These are phyloP conservation scores for Albophoma yamanashiensis DNA, from an alignment of 2,329 filamentous ascomycete species.

Conservation along the genomic window DNA sequence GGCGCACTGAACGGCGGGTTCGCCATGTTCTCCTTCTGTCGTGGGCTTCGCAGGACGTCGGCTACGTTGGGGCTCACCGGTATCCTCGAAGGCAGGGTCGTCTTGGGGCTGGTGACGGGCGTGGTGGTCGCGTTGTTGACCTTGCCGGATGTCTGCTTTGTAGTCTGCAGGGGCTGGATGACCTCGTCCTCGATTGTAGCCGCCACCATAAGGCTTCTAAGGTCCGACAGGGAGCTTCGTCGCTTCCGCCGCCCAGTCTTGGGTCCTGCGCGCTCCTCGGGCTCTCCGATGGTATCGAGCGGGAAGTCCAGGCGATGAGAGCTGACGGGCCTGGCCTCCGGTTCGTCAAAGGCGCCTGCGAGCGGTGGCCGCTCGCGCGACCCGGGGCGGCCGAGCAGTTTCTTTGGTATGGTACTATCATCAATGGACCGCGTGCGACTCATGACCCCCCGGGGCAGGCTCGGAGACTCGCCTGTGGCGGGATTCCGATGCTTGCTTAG, in stretches of 20 bases:
- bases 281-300: slow-evolving; percentile 50
- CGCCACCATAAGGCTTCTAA: slow-evolving; percentile 58
- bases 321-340: slow-evolving; percentile 41
- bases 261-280: slow-evolving; percentile 26
- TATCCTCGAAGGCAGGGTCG: slow-evolving; percentile 37
- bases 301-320: slow-evolving; percentile 45
- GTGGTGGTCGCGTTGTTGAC: slow-evolving; percentile 30
- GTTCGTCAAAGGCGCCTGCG: slow-evolving; percentile 51
- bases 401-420: slow-evolving; percentile 42
- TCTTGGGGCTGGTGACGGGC: slow-evolving; percentile 26
- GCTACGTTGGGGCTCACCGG: slow-evolving; percentile 36
- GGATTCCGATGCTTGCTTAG: slow-evolving; percentile 68
- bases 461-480: slow-evolving; percentile 49
- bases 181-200: slow-evolving; percentile 35
- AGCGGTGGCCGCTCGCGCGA: slow-evolving; percentile 52
- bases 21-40: slow-evolving; percentile 33
- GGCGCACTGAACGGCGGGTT: slow-evolving; percentile 10
- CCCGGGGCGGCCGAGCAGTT: slow-evolving; percentile 32
- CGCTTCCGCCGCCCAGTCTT: slow-evolving; percentile 62
- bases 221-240: slow-evolving; percentile 82
- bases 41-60: slow-evolving; percentile 28
- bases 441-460: slow-evolving; percentile 55
- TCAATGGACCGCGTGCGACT: slow-evolving; percentile 67
- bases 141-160: slow-evolving; percentile 44
- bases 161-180: slow-evolving; percentile 38